Evolutionary conservation across 192 early-diverging fungal species (phyloP).

Genomic region (Coemansia furcata): DNA sequence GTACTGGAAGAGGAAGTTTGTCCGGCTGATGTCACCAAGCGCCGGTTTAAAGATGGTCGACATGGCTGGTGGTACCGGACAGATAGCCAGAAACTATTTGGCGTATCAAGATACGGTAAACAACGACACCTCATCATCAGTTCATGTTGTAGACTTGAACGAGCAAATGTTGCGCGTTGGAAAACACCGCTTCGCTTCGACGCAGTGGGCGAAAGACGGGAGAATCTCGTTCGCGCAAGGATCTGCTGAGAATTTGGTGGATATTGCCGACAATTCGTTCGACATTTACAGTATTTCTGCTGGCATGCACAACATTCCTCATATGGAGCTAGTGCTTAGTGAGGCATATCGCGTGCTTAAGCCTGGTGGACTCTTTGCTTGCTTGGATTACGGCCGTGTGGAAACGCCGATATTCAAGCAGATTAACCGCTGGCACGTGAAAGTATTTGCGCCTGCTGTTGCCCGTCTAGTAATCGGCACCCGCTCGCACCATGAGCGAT

Average conservation of each 20-base stretch:
- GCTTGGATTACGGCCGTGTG: slow-evolving; percentile 86
- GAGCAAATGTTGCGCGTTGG: slow-evolving; percentile 89
- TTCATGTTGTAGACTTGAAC: slow-evolving; percentile 94
- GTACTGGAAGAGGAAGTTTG: slow-evolving; percentile 89
- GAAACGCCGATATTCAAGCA: slow-evolving; percentile 76
- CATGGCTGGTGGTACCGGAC: slow-evolving; percentile 95
- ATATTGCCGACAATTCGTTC: slow-evolving; percentile 73
- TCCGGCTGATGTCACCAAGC: slow-evolving; percentile 70
- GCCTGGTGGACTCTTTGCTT: slow-evolving; percentile 90
- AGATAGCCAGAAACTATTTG: slow-evolving; percentile 90
- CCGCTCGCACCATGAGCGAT: slow-evolving; percentile 85
- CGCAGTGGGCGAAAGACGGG: slow-evolving; percentile 41
- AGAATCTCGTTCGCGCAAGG: slow-evolving; percentile 74
- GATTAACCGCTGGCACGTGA: slow-evolving; percentile 83
- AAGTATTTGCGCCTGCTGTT: slow-evolving; percentile 78
- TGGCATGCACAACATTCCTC: slow-evolving; percentile 95
- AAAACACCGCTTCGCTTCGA: slow-evolving; percentile 59
- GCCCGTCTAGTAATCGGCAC: slow-evolving; percentile 78
- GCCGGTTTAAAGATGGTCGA: slow-evolving; percentile 80
- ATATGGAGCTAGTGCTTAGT: slow-evolving; percentile 76
- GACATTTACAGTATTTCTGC: slow-evolving; percentile 96
- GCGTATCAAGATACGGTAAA: slow-evolving; percentile 71
- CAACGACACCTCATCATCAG: slow-evolving; percentile 56
- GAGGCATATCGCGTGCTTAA: slow-evolving; percentile 92
- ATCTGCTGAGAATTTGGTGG: slow-evolving; percentile 80